phyloP scores from a whole-genome alignment of 306 rosid species.

The Corylus avellana region DNA sequence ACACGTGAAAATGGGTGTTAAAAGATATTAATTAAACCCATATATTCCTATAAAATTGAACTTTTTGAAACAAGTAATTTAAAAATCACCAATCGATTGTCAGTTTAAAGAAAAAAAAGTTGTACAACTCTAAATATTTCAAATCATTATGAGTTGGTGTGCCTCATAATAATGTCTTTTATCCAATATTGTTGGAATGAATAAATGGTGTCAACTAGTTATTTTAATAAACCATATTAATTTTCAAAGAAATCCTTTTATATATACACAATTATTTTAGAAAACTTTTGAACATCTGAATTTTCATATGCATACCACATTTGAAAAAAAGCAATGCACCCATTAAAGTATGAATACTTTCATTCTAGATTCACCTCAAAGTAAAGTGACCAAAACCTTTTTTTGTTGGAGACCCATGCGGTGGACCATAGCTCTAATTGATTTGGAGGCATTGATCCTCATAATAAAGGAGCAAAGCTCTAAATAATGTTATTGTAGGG shows the following conservation, averaged over 20 bases:
- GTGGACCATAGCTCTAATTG: conserved; percentile 30
- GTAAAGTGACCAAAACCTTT: conserved; percentile 5
- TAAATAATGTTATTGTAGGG: conserved; percentile 29
- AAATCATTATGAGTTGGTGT: neutral
- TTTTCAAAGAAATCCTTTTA: neutral
- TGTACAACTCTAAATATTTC: too few species aligned
- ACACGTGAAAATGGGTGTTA: too few species aligned
- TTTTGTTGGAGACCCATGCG: conserved; percentile 23
- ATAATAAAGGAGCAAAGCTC: conserved; percentile 25
- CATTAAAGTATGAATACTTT: neutral
- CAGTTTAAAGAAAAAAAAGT: too few species aligned
- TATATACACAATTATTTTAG: neutral
- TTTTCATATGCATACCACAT: neutral
- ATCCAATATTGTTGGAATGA: neutral
- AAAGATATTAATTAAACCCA: too few species aligned
- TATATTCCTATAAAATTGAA: too few species aligned
- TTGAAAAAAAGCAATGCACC: neutral
- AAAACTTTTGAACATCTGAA: neutral
- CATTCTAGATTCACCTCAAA: conserved; percentile 1
- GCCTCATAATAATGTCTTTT: neutral
- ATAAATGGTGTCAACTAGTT: neutral
- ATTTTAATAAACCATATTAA: neutral
- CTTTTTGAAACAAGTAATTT: too few species aligned
- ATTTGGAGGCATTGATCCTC: conserved; percentile 19
- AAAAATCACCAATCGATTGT: too few species aligned